These are phyloP conservation scores for Trichosanthes cucumerina DNA, from an alignment of 306 rosid genomes.

Conservation along the genomic window DNA sequence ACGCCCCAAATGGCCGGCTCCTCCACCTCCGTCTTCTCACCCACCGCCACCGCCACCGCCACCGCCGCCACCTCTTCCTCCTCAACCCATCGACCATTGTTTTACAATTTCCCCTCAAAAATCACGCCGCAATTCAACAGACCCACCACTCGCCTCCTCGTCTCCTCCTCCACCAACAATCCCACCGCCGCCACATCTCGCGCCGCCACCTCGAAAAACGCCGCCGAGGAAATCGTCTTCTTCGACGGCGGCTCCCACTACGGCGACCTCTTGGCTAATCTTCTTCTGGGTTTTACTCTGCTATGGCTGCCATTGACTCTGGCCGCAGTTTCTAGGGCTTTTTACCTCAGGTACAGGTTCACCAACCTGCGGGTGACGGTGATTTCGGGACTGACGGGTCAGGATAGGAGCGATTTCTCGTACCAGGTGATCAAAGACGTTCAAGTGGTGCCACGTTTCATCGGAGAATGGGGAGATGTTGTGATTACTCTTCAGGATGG, in stretches of 20 bases:
- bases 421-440: constrained; percentile 70
- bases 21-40: constrained; percentile 36
- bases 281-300: constrained; percentile 71
- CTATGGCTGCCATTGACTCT: constrained; percentile 78
- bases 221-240: constrained; percentile 48
- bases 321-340: constrained; percentile 71
- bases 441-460: constrained; percentile 82
- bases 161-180: constrained; percentile 66
- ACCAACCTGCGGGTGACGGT: constrained; percentile 78
- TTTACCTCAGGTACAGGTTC: constrained; percentile 73
- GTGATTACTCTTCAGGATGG: constrained; percentile 77
- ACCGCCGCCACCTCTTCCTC: constrained; percentile 11
- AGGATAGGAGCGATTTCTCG: constrained; percentile 78
- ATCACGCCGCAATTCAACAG: constrained; percentile 13
- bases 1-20: constrained; percentile 47
- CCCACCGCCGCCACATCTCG: constrained; percentile 20
- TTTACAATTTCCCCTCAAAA: constrained; percentile 15
- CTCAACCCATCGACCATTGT: constrained; percentile 16
- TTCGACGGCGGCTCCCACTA: constrained; percentile 98
- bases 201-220: constrained; percentile 16
- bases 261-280: constrained; percentile 67
- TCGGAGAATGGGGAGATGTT: constrained; percentile 95
- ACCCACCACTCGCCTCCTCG: constrained; percentile 41
- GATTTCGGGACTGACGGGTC: constrained; percentile 73
- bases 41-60: constrained; percentile 20